phyloP scores from a whole-genome alignment of 2,329 filamentous ascomycete species.

The Colletotrichum ledebouriae region DNA sequence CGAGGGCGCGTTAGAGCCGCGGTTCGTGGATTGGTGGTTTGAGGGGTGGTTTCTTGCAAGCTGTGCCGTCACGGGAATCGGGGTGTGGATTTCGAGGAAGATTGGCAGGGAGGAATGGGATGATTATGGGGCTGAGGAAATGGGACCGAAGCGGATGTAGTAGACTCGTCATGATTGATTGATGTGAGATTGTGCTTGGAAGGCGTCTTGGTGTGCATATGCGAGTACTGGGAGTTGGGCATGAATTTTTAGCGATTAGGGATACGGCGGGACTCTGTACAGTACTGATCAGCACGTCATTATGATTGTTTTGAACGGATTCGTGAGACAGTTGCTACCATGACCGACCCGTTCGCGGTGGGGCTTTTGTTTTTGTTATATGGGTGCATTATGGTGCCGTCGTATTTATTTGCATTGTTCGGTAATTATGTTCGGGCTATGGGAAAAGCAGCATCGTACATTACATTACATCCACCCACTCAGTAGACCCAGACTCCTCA shows the following conservation, averaged over 20 bases:
- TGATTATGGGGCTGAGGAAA: constrained; percentile 74
- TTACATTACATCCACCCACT: neutral
- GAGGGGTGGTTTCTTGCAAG: constrained; percentile 86
- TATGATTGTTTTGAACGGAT: neutral
- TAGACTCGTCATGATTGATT: neutral
- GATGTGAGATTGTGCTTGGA: neutral
- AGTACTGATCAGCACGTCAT: neutral
- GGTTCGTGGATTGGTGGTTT: constrained; percentile 86
- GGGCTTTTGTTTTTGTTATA: too few relatives aligned
- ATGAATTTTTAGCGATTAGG: constrained; percentile 13
- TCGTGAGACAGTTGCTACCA: neutral
- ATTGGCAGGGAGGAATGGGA: constrained; percentile 71
- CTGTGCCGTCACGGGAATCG: constrained; percentile 74
- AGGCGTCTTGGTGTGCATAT: constrained; percentile 19
- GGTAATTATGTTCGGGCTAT: too few relatives aligned
- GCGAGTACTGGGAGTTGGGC: constrained; percentile 9
- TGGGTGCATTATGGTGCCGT: too few relatives aligned
- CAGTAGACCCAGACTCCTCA: neutral
- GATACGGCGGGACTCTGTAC: constrained; percentile 22
- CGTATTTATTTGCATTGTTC: too few relatives aligned
- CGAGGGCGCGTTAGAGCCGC: constrained; percentile 79
- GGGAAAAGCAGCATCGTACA: neutral
- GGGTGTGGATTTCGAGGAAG: constrained; percentile 79
- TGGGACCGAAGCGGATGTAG: constrained; percentile 53
- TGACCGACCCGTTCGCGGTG: too few relatives aligned